Conservation (phyloP, 2,329 filamentous ascomycete species). For the Aureobasidium lini region DNA sequence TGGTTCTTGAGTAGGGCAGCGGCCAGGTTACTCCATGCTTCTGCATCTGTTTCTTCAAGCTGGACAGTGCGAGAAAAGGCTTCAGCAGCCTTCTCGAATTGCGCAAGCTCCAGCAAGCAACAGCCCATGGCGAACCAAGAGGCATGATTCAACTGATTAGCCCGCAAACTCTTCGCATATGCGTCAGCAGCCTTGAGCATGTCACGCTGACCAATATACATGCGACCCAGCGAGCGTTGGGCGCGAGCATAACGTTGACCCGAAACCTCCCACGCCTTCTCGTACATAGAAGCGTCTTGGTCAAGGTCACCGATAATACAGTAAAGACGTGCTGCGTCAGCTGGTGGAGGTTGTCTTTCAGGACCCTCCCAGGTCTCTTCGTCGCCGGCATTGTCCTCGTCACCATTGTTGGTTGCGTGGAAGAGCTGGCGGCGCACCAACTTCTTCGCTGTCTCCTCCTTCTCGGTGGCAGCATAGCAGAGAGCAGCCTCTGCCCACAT, state of each 20-base stretch:
- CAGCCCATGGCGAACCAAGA: conserved; percentile 91
- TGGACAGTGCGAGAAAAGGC: conserved; percentile 78
- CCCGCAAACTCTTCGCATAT: conserved; percentile 67
- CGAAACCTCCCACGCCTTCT: conserved; percentile 82
- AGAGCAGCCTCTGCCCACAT: conserved; percentile 94
- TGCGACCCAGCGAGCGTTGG: conserved; percentile 76
- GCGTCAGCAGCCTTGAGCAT: conserved; percentile 64
- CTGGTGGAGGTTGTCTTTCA: conserved; percentile 61
- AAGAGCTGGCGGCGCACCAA: conserved; percentile 76
- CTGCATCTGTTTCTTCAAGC: conserved; percentile 78
- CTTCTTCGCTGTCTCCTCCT: conserved; percentile 73
- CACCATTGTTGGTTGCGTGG: conserved; percentile 46
- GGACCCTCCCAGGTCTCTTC: conserved; percentile 55
- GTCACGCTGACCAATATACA: conserved; percentile 61
- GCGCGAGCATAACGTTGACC: conserved; percentile 74
- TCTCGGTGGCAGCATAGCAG: conserved; percentile 71
- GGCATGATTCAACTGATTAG: conserved; percentile 73
- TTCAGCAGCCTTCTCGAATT: conserved; percentile 72
- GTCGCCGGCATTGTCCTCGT: conserved; percentile 29
- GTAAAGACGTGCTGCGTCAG: conserved; percentile 79
- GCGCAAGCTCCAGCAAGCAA: conserved; percentile 68
- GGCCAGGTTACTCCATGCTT: conserved; percentile 92
- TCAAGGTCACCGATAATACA: conserved; percentile 93
- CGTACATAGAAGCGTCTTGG: conserved; percentile 64
- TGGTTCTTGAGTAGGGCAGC: conserved; percentile 57